Conservation (phyloP, 2,329 filamentous ascomycete species). For the Diaporthe batatas region DNA sequence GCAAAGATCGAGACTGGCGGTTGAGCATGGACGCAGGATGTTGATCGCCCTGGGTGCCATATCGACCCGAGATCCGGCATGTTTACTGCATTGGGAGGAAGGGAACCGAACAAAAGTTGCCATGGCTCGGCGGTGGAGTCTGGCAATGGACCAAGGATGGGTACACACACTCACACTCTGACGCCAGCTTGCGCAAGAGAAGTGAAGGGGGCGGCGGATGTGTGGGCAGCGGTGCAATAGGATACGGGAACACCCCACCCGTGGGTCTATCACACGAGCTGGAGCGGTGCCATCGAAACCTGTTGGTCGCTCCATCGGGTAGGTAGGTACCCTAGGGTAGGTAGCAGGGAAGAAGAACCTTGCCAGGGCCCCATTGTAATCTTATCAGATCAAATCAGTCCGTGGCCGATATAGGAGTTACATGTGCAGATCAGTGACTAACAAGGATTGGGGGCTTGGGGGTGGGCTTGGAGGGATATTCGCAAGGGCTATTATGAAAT, state of each 20-base stretch:
- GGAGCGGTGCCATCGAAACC: constrained; percentile 20
- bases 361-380: constrained; percentile 27
- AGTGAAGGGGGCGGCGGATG: constrained; percentile 2
- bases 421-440: constrained; percentile 28
- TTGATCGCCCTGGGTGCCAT: constrained; percentile 31
- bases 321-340: no score
- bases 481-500: constrained; percentile 33
- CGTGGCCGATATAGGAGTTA: constrained; percentile 31
- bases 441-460: constrained; percentile 32
- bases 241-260: constrained; percentile 30
- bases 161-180: background rate
- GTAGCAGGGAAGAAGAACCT: constrained; percentile 26
- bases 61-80: constrained; percentile 22
- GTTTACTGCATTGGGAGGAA: constrained; percentile 32
- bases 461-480: constrained; percentile 13
- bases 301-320: constrained; percentile 19
- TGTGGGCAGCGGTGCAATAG: constrained; percentile 21
- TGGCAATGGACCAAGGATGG: constrained; percentile 21
- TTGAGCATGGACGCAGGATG: constrained; percentile 10
- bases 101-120: constrained; percentile 5
- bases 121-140: constrained; percentile 24
- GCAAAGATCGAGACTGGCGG: constrained; percentile 24
- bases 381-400: constrained; percentile 36
- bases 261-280: constrained; percentile 28
- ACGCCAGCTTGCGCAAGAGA: constrained; percentile 3